Evolutionary conservation across 176 grass and related monocot genomes (phyloP), one percentile per base, ranked within the genome.

Genomic region (Poa annua): DNA sequence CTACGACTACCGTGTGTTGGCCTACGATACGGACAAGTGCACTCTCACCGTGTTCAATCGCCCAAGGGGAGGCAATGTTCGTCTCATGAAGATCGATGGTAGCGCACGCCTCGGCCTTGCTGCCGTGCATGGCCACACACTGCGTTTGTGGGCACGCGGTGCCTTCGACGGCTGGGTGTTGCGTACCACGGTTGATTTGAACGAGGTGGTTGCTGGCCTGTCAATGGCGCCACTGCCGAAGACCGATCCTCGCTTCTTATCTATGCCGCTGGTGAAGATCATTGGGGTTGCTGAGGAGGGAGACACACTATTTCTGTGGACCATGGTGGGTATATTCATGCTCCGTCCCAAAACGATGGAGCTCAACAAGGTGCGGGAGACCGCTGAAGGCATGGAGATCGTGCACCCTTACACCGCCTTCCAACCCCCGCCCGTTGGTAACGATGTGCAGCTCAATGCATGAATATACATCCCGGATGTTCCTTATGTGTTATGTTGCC

Each of bases 81-180:
- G 75, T 26, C 89, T 74, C 22, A 80, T 55, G 9, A 85, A 81
- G 32, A 39, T 38, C 7, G 80, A 20, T 2, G 86, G 20, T 13
- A 76, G 85, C 11, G 80, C 84, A 14, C 39, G 39, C 8, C 86
- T 70, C 8, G 89, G 89, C 62, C 83, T 68, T 21, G 71, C 34
- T n/a, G 26, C 61, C 22, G 75, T 52, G 56, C 68, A 81, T 5
- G 80, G n/a, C 32, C 69, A 77, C 67, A 87, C 80, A 21, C 25
- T 74, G 34, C 66, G 59, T 68, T 76, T 90, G 5, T 76, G 49
- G 74, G 32, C 50, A 7, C 32, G 50, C 11, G 74, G 32, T 3
- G 51, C 51, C 19, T 35, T 36, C 1, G 16, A 1, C 3, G 67
- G 67, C 1, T 76, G 74, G 74, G 74, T 76, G 19, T 12, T 76